phyloP scores from a whole-genome alignment of 306 rosid species.

The Amphicarpaea edgeworthii region DNA sequence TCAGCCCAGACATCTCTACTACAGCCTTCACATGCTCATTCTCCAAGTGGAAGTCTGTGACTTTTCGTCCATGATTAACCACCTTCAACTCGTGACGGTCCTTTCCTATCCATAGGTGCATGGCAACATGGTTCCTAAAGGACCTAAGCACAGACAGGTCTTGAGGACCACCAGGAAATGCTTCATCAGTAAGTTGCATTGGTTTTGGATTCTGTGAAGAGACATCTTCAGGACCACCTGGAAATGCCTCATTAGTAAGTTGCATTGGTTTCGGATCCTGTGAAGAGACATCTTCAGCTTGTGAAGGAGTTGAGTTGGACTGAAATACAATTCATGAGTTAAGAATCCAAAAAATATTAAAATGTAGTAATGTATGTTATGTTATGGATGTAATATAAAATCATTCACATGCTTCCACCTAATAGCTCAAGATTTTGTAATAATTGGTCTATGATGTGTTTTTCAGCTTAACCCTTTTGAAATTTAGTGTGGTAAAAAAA shows the following conservation, averaged over 20 bases:
- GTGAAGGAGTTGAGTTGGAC: background rate
- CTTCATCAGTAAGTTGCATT: background rate
- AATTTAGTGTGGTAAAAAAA: too few relatives aligned
- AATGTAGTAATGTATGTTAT: background rate
- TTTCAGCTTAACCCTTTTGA: too few relatives aligned
- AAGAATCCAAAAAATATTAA: too few relatives aligned
- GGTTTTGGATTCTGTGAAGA: background rate
- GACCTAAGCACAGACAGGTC: background rate
- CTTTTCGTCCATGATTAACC: background rate
- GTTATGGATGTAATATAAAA: background rate
- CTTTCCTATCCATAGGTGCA: background rate
- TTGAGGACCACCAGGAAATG: background rate
- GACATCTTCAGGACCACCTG: background rate
- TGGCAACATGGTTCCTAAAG: background rate
- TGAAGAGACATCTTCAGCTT: background rate
- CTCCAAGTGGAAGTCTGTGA: background rate
- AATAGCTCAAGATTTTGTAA: background rate
- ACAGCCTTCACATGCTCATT: background rate
- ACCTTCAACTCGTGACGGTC: background rate
- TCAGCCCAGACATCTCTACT: background rate
- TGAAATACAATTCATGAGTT: background rate
- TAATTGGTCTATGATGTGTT: background rate
- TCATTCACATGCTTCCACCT: background rate
- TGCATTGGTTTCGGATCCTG: background rate
- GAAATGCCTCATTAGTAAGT: background rate